Base-by-base conservation (phyloP, 192 early-diverging fungal genomes). In the Coemansia sp. region DNA sequence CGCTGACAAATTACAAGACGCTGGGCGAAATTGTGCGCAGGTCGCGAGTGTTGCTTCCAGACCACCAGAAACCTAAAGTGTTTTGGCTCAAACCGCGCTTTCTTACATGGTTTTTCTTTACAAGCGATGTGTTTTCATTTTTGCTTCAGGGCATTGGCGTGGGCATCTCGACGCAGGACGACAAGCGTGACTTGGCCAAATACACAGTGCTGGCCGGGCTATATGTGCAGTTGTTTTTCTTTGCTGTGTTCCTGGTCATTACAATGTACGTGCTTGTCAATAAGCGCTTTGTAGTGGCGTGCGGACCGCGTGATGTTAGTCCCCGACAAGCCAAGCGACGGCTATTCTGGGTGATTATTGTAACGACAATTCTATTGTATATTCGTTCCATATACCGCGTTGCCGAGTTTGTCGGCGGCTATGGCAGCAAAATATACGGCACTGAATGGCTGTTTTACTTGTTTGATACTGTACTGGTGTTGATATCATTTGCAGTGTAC, bases 91-190 rank as follows among this genome's bases (percentile, higher is more conserved):
- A 58, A 2, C 75, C 74, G 5, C 50, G 56, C 4, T 83, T 83
- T 37, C 67, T 83, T 15, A 77, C 67, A 0, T 82, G 79, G 78
- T 77, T 83, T 9, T 82, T 83, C 27, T 83, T 83, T 56, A 25
- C 60, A 15, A 82, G 79, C 69, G 82, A 83, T 57, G 69, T 83
- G 6, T 65, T 82, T 22, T 69, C 80, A 1, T 77, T 83, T 27
- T 27, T 77, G n/a, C 45, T 83, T 47, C 82, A 82, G 43, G 66
- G 68, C 32, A 24, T 56, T 0, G 82, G 82, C 0, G 75, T 62
- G 1, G 65, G 71, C 3, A 69, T 84, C 62, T 64, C 68, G 21
- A 55, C 67, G 3, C 32, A 57, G 0, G 60, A 69, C 4, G 14
- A n/a, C n/a, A 59, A 57, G 37, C 48, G 62, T 27, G 51, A 49